These are phyloP conservation scores for Acrodontium crateriforme DNA, from an alignment of 2,329 filamentous ascomycete species.

Conservation along the genomic window DNA sequence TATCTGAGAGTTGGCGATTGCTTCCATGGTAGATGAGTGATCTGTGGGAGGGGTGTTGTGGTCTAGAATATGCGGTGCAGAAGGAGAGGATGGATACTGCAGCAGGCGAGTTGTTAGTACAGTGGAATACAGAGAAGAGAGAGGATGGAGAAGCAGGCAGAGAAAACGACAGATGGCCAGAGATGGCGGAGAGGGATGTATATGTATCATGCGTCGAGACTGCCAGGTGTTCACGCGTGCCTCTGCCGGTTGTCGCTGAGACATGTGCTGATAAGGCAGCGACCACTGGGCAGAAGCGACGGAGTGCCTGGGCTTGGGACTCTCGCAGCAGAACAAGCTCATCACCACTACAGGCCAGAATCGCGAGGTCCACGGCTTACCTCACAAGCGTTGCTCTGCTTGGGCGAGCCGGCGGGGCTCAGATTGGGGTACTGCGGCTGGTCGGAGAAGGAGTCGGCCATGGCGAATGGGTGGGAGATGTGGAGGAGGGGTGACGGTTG, in stretches of 20 bases:
- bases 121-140: slow-evolving; percentile 2
- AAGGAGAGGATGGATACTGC: slow-evolving; percentile 2
- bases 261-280: too few relatives aligned
- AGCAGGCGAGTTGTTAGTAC: slow-evolving; percentile 1
- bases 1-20: slow-evolving; percentile 35
- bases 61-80: background rate
- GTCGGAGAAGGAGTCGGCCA: background rate
- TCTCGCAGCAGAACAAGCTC: too few relatives aligned
- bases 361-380: too few relatives aligned
- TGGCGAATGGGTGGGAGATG: background rate
- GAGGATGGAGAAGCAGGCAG: too few relatives aligned
- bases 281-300: too few relatives aligned
- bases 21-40: slow-evolving; percentile 34
- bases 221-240: too few relatives aligned
- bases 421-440: slow-evolving; percentile 21
- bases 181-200: slow-evolving; percentile 1
- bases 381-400: too few relatives aligned
- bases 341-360: too few relatives aligned
- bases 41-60: slow-evolving; percentile 24
- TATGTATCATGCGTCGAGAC: too few relatives aligned
- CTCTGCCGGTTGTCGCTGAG: too few relatives aligned
- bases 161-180: too few relatives aligned
- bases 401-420: slow-evolving; percentile 15
- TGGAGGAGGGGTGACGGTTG: background rate
- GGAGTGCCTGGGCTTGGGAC: too few relatives aligned